Base-by-base conservation (phyloP, 2,329 filamentous ascomycete genomes). In the Fusarium annulatum region DNA sequence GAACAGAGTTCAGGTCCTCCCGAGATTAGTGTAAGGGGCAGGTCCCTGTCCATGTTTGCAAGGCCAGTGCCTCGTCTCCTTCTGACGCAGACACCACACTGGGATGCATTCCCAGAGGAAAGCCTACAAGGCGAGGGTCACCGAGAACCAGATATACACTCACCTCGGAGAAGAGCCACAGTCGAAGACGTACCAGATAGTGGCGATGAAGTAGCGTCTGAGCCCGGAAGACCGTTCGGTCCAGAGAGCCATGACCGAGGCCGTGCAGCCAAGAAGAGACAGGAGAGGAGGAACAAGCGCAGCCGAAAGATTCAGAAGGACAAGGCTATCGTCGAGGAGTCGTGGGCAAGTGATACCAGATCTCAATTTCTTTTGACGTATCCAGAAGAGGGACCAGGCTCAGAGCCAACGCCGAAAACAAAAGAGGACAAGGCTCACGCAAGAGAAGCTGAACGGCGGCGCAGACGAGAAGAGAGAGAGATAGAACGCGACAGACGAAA, bases 41-140 rank as follows among this genome's bases (percentile, higher is more conserved):
- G n/a, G n/a, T 26, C 18, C n/a, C 33, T 7, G 9, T 7, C n/a
- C 9, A 21, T 10, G 0, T 36, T 36, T 26, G 6, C 12, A 9
- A 26, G 33, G 18, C 33, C 49, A 19, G 33, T 26, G 1, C 36
- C 49, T 52, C 49, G 33, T 36, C n/a, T 52, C 1, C 33, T 52
- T 26, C 33, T 52, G n/a, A 52, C 49, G 0, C 49, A 52, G n/a
- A 52, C 49, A 26, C 18, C 49, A 2, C 49, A 52, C 11, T 52
- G 49, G 33, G 33, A 52, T 6, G 4, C 18, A 26, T 3, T 52
- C 11, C 49, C 11, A 26, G 5, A 19, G 4, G 8, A 15, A 3
- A 19, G 0, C 2, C 33, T 0, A 0, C 49, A 36, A 23, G 16
- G 3, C 0, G 2, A n/a, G 4, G 7, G 7, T 15, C 5, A 15